These are phyloP conservation scores for Russula compacta DNA, from an alignment of 768 basidiomycete genomes.

Conservation along the genomic window DNA sequence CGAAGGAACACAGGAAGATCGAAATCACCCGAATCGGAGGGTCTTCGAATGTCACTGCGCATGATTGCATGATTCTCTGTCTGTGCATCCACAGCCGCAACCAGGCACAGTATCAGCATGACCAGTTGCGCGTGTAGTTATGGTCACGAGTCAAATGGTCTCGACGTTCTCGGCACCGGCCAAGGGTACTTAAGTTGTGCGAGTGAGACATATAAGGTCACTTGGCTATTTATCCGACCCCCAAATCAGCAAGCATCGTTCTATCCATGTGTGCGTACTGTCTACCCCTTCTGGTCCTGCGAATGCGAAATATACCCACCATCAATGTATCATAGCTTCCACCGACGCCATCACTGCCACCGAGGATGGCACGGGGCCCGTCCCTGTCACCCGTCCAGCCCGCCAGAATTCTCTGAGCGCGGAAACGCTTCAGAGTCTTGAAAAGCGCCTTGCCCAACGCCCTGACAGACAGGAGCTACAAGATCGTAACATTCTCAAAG, in stretches of 20 bases:
- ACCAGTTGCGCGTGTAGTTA: too few relatives aligned
- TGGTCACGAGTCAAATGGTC: too few relatives aligned
- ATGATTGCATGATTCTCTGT: too few relatives aligned
- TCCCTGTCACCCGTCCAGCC: constrained; percentile 10
- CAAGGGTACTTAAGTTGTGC: too few relatives aligned
- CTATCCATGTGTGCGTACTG: constrained; percentile 10
- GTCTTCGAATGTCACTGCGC: too few relatives aligned
- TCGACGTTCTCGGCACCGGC: too few relatives aligned
- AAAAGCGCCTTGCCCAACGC: constrained; percentile 43
- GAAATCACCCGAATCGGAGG: too few relatives aligned
- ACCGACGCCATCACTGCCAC: neutral
- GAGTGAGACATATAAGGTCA: constrained; percentile 6
- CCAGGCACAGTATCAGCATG: too few relatives aligned
- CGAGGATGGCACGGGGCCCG: neutral
- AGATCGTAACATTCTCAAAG: constrained; percentile 64
- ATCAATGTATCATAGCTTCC: neutral
- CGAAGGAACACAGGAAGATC: too few relatives aligned
- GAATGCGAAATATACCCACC: neutral
- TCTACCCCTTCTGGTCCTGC: neutral
- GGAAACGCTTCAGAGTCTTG: constrained; percentile 37
- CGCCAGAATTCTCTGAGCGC: constrained; percentile 29
- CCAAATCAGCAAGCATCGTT: neutral
- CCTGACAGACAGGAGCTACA: constrained; percentile 55
- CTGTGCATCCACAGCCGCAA: too few relatives aligned
- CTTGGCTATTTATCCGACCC: neutral